Base-by-base conservation (phyloP, 768 basidiomycete species). In the Kondoa malvinella region DNA sequence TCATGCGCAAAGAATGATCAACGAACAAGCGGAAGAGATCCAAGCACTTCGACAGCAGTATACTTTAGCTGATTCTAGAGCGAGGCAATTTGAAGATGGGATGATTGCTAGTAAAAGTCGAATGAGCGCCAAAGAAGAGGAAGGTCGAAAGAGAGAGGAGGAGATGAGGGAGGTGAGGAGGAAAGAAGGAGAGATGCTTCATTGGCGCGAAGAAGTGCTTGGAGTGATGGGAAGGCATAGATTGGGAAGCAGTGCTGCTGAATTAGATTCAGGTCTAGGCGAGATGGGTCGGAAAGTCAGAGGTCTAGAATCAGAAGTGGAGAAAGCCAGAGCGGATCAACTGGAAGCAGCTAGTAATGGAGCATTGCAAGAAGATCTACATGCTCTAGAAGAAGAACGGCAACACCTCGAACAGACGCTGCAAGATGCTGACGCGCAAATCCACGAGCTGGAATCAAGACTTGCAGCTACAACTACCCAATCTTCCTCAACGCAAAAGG, bases 1-100 rank as follows among this genome's bases (percentile, higher is more conserved):
- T 17, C 73, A 77, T 16, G 78, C 81, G 74, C 73, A 77, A 34
- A 76, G 78, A 71, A 40, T 56, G 14, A 25, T 63, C 2, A 15
- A 26, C 14, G 70, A 66, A 3, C 58, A 66, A 32, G 70, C 60
- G 66, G 34, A 27, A 30, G 57, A 66, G 30, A 50, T 68, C 1
- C 50, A 34, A 29, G 62, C 56, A 26, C 30, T 56, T 17, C 34
- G 67, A 34, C 40, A 50, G 21, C 40, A 50, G 21, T 50, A 50
- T 50, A 50, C 40, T 50, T 50, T 50, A 50, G 40, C 40, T 50
- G 40, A 50, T 50, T 50, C 40, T 57, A 15, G 33, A 32, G 64
- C 57, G 56, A 59, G 61, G 31, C 25, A 21, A 31, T 34, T 27
- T 25, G 50, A 57, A 68, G 26, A 58, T 58, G 65, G 30, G 17